Evolutionary conservation across 345 rosid species (phyloP), one percentile per base, ranked within the genome.

Genomic region (Boechera stricta): DNA sequence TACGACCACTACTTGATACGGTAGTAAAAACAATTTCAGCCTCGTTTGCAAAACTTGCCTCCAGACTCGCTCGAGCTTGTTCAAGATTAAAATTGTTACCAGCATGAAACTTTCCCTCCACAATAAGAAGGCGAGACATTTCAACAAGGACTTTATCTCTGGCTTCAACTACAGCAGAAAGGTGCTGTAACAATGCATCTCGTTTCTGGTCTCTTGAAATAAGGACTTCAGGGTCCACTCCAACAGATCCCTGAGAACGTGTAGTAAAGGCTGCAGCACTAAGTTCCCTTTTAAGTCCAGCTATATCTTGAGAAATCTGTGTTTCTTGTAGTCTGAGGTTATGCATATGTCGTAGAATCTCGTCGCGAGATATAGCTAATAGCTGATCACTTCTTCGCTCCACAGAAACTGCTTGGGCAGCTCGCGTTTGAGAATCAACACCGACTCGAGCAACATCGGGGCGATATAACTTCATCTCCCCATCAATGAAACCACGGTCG

Each of bases 401-500:
- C 85, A 94, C 98, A 61, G 97, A 92, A 71, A 94, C 98, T 32
- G 98, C 97, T 82, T 94, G 98, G 47, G 98, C 97, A 59, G 98
- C 98, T 72, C 93, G 88, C 49, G 98, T 86, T 73, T 94, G 98
- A 39, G 98, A 85, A 84, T 94, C 97, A 65, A 94, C 97, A 73
- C 98, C 98, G 74, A 94, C 98, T 67, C 98, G 82, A 15, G 98
- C 98, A 24, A 94, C 98, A 86, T 94, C 98, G 33, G 98, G 98
- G 41, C 88, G 82, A 79, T 94, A 94, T 51, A 90, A 86, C 81
- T 88, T 92, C 98, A 94, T 94, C 86, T 94, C 98, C 56, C 98
- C 98, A 78, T 94, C 98, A 81, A 94, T 87, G 61, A 94, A 94
- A 52, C 98, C 98, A 41, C 98, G 97, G 82, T 85, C 97, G 33